These are phyloP conservation scores for Verbena officinalis DNA, from an alignment of 257 asterid species.

Conservation along the genomic window DNA sequence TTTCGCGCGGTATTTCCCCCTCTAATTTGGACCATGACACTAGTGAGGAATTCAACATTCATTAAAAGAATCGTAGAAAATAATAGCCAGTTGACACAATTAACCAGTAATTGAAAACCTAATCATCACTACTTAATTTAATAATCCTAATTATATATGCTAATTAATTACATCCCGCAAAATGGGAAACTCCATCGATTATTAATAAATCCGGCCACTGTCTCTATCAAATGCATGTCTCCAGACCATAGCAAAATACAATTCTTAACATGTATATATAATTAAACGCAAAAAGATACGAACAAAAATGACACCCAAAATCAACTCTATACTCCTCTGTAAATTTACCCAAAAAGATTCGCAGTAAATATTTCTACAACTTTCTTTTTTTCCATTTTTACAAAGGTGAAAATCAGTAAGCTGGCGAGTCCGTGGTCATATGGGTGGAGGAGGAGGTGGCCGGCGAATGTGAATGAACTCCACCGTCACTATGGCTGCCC, in stretches of 20 bases:
- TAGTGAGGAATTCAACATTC: neutral
- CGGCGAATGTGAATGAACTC: conserved; percentile 49
- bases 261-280: conserved; percentile 11
- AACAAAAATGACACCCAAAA: conserved; percentile 21
- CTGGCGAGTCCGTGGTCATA: conserved; percentile 48
- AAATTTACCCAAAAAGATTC: neutral
- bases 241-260: neutral
- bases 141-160: conserved; percentile 19
- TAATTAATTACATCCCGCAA: conserved; percentile 34
- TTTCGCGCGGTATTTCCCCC: neutral
- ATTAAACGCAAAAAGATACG: conserved; percentile 5
- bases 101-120: conserved; percentile 15
- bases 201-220: conserved; percentile 27
- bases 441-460: conserved; percentile 61
- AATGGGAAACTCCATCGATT: conserved; percentile 35
- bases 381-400: too few species aligned
- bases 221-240: conserved; percentile 35
- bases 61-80: neutral
- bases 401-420: conserved; percentile 25
- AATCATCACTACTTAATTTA: conserved; percentile 10
- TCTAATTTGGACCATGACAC: neutral
- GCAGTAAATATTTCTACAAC: conserved; percentile 32
- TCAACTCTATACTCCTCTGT: conserved; percentile 31
- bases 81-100: neutral
- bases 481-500: conserved; percentile 42